Evolutionary conservation across 2,329 filamentous ascomycete species (phyloP).

Genomic region (Diaporthe caulivora): DNA sequence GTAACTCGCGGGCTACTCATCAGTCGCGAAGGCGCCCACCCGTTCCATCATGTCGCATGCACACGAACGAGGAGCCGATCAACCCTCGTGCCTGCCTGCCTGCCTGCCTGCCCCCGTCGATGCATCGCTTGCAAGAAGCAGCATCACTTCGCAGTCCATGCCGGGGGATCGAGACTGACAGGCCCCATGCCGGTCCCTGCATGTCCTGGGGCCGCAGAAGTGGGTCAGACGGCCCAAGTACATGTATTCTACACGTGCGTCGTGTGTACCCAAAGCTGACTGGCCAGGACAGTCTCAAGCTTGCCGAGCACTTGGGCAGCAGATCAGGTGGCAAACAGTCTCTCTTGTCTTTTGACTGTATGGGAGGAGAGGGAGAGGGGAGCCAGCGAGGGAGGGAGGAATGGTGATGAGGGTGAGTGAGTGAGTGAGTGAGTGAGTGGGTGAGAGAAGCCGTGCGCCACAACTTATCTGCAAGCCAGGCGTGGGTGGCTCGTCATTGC

Average conservation of each 20-base stretch:
- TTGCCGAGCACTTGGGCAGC: constrained; percentile 8
- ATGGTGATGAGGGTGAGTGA: not conserved
- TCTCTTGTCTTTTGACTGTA: too few species aligned
- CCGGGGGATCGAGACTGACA: not conserved
- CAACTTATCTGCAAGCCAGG: not conserved
- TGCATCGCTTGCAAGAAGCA: too few species aligned
- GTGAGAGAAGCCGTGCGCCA: not conserved
- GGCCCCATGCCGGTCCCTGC: not conserved
- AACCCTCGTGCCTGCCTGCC: not conserved
- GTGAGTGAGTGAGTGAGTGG: too few species aligned
- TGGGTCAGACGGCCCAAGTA: not conserved
- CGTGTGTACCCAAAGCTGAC: too few species aligned
- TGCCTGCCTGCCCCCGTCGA: too few species aligned
- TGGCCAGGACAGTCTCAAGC: too few species aligned
- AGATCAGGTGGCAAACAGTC: not conserved
- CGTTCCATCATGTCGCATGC: too few species aligned
- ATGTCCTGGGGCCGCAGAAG: not conserved
- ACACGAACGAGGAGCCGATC: too few species aligned
- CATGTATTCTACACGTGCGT: too few species aligned
- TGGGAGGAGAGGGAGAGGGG: too few species aligned
- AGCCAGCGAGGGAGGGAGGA: not conserved
- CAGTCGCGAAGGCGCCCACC: too few species aligned
- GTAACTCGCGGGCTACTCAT: not conserved
- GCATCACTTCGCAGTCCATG: too few species aligned
- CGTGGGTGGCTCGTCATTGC: not conserved